Evolutionary conservation across 1,284 basidiomycete species (phyloP).

Genomic region (Kwoniella shivajii): DNA sequence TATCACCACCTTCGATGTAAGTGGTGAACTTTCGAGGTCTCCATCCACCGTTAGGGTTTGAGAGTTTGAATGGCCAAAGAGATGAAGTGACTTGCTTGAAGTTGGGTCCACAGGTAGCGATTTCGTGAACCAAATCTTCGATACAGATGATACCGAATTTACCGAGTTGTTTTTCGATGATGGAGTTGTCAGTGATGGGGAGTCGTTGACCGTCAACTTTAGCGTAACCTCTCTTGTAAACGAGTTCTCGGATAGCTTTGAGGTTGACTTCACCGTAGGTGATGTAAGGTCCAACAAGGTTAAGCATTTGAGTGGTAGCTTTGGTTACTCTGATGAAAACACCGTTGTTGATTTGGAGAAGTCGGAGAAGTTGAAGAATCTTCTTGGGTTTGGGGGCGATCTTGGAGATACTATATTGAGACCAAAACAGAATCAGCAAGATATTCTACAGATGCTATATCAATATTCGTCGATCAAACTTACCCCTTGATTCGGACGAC

Average conservation of each 20-base stretch:
- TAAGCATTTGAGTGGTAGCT: slow-evolving; percentile 97
- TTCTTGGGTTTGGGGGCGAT: slow-evolving; percentile 99
- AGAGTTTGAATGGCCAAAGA: slow-evolving; percentile 99
- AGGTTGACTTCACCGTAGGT: slow-evolving; percentile 92
- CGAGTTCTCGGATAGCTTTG: slow-evolving; percentile 93
- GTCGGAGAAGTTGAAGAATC: slow-evolving; percentile 96
- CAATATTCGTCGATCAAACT: slow-evolving; percentile 53
- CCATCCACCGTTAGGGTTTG: slow-evolving; percentile 98
- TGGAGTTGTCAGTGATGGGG: slow-evolving; percentile 87
- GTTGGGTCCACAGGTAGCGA: slow-evolving; percentile 92
- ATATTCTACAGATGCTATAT: neutral
- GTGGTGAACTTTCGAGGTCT: slow-evolving; percentile 95
- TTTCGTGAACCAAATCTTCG: slow-evolving; percentile 98
- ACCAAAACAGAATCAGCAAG: neutral
- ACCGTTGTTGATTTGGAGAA: slow-evolving; percentile 99
- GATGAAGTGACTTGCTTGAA: slow-evolving; percentile 98
- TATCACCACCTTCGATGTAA: slow-evolving; percentile 90
- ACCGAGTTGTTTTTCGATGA: slow-evolving; percentile 91
- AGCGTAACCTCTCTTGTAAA: slow-evolving; percentile 99
- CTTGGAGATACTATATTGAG: slow-evolving; percentile 84
- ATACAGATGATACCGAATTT: slow-evolving; percentile 96
- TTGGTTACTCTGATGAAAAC: slow-evolving; percentile 97
- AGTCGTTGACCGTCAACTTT: slow-evolving; percentile 98
- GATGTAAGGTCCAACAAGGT: slow-evolving; percentile 94
- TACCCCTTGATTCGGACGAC: slow-evolving; percentile 94